Percentiles rank a stretch among this genome's conserved stretches.
These are phyloP conservation scores for Euphorbia lathyris DNA, from an alignment of 345 rosid genomes.

Conservation along the genomic window DNA sequence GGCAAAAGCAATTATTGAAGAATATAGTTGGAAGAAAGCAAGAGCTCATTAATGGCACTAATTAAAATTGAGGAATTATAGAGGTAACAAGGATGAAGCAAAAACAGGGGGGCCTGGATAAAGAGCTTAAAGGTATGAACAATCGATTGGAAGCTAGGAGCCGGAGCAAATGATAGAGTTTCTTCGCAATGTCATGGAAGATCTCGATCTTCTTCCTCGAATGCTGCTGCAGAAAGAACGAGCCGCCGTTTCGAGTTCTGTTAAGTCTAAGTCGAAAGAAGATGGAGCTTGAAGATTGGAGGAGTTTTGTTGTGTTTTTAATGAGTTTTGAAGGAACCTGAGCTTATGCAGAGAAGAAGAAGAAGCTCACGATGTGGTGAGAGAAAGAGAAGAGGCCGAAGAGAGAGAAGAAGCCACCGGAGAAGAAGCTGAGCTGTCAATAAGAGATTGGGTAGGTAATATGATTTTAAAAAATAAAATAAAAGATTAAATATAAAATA, in stretches of 20 bases:
- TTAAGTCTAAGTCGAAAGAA: constrained; percentile 54
- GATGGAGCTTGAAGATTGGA: constrained; percentile 36
- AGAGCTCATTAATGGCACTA: constrained; percentile 16
- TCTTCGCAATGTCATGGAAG: constrained; percentile 67
- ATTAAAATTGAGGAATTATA: constrained; percentile 32
- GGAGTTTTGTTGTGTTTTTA: no score
- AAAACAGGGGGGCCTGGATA: constrained; percentile 57
- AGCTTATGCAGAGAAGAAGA: no score
- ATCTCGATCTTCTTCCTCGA: constrained; percentile 73
- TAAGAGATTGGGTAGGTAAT: no score
- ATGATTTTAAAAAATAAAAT: no score
- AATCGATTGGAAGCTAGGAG: constrained; percentile 68
- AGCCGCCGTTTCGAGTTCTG: constrained; percentile 39
- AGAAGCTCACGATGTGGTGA: no score
- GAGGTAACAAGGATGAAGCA: no score
- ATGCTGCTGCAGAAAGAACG: constrained; percentile 60
- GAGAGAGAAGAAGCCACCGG: no score
- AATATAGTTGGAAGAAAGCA: constrained; percentile 23
- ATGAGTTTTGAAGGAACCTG: no score
- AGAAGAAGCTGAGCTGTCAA: no score
- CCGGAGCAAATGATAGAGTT: constrained; percentile 95
- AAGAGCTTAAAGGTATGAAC: constrained; percentile 63
- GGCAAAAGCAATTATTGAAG: no score
- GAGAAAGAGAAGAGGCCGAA: no score
- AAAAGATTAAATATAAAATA: no score